Percentiles rank a stretch among this genome's conserved stretches.
Conservation (phyloP, 371 early-diverging fungal species). For the Spiromyces aspiralis region DNA sequence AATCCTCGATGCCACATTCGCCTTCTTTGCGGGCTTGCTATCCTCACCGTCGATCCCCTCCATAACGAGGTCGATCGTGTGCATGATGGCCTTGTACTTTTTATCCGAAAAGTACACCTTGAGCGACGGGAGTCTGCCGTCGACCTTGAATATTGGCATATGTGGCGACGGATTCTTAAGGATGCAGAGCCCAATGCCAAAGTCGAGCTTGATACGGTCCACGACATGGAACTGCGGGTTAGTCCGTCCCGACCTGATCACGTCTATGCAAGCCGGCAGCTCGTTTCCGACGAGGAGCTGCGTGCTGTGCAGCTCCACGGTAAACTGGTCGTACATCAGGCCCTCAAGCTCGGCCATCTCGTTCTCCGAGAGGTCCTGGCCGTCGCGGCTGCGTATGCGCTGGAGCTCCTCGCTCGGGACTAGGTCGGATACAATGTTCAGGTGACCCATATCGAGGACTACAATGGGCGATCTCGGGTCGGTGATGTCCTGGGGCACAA, state of each 20-base stretch:
- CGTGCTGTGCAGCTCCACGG: constrained; percentile 54
- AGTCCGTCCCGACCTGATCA: constrained; percentile 31
- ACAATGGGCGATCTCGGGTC: constrained; percentile 46
- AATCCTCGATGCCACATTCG: background rate
- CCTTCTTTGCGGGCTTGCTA: constrained; percentile 8
- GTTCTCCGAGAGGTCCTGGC: constrained; percentile 36
- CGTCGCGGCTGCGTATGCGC: constrained; percentile 48
- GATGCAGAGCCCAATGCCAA: constrained; percentile 72
- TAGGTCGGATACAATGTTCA: constrained; percentile 68
- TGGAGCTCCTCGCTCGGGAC: constrained; percentile 50
- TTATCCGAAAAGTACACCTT: constrained; percentile 84
- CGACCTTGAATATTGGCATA: constrained; percentile 55
- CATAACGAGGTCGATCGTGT: constrained; percentile 42
- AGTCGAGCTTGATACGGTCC: constrained; percentile 70
- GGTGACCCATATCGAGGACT: constrained; percentile 86
- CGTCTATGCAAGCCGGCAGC: constrained; percentile 51
- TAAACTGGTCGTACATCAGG: constrained; percentile 84
- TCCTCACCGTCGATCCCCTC: constrained; percentile 21
- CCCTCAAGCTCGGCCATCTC: constrained; percentile 54
- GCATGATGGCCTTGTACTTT: constrained; percentile 86
- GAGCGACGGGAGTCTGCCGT: constrained; percentile 71
- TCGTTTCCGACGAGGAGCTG: constrained; percentile 65
- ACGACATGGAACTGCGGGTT: constrained; percentile 56
- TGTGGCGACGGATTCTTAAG: constrained; percentile 49
- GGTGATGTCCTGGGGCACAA: constrained; percentile 79